phyloP scores from a whole-genome alignment of 2,329 filamentous ascomycete genomes.

The Neopestalotiopsis rosae region DNA sequence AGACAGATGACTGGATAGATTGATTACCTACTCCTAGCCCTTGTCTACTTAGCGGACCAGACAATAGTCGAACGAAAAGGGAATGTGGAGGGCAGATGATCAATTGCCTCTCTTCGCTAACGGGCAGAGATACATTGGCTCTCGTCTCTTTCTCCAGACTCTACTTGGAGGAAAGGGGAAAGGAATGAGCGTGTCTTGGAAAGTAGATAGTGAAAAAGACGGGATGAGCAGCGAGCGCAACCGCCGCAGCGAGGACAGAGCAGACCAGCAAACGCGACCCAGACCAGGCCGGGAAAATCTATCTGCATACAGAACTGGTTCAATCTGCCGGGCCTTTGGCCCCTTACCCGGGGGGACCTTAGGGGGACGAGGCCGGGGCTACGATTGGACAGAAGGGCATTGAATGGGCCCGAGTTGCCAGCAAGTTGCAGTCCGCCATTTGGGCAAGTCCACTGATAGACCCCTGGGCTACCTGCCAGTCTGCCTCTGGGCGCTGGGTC shows the following conservation, averaged over 20 bases:
- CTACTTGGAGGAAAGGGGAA: constrained; percentile 8
- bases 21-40: not conserved
- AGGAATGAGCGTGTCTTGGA: constrained; percentile 11
- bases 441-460: constrained; percentile 12
- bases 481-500: not conserved
- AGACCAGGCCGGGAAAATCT: not conserved
- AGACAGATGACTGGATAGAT: constrained; percentile 14
- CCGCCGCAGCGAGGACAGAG: constrained; percentile 9
- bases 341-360: not conserved
- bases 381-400: constrained; percentile 6
- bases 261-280: not conserved
- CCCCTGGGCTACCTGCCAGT: not conserved
- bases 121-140: constrained; percentile 15
- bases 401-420: constrained; percentile 7
- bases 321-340: constrained; percentile 11
- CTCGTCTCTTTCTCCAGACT: not conserved
- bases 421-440: constrained; percentile 8
- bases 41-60: constrained; percentile 13
- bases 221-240: not conserved
- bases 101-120: constrained; percentile 16
- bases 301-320: not conserved
- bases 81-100: constrained; percentile 21
- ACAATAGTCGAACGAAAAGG: constrained; percentile 14
- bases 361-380: not conserved
- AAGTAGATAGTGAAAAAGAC: constrained; percentile 2